phyloP scores from a whole-genome alignment of 2,329 filamentous ascomycete genomes.

The Alternaria sp. region DNA sequence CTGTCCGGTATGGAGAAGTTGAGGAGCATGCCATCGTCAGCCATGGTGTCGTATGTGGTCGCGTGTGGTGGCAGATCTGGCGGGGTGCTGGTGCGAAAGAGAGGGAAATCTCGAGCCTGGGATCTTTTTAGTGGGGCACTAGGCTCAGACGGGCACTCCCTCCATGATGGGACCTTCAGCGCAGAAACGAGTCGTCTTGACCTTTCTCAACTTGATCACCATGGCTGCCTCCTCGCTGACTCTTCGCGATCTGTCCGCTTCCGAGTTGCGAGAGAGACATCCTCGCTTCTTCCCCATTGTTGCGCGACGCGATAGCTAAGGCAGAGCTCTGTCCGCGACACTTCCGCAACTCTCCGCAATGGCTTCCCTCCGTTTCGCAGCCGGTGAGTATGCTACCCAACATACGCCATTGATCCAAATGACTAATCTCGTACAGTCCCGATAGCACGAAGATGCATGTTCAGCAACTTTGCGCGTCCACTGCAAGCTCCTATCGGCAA shows the following conservation, averaged over 20 bases:
- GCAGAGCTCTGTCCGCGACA: slow-evolving; percentile 17
- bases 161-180: slow-evolving; percentile 28
- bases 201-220: slow-evolving; percentile 18
- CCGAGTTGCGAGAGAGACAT: slow-evolving; percentile 2
- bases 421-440: slow-evolving; percentile 22
- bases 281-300: neutral
- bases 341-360: slow-evolving; percentile 34
- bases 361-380: slow-evolving; percentile 25
- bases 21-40: slow-evolving; percentile 91
- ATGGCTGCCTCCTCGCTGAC: slow-evolving; percentile 22
- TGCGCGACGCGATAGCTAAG: neutral
- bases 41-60: slow-evolving; percentile 64
- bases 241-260: slow-evolving; percentile 9
- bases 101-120: slow-evolving; percentile 15
- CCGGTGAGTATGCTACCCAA: slow-evolving; percentile 19
- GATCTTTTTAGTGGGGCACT: slow-evolving; percentile 30
- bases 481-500: neutral
- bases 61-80: slow-evolving; percentile 1
- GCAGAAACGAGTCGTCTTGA: slow-evolving; percentile 31
- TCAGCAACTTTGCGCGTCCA: slow-evolving; percentile 3
- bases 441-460: slow-evolving; percentile 3
- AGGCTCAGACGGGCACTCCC: slow-evolving; percentile 4
- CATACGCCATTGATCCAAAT: slow-evolving; percentile 13
- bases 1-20: slow-evolving; percentile 83
- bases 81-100: slow-evolving; percentile 9